Evolutionary conservation across 495 filamentous ascomycete genomes (phyloP).

Genomic region (Bacidia gigantensis): DNA sequence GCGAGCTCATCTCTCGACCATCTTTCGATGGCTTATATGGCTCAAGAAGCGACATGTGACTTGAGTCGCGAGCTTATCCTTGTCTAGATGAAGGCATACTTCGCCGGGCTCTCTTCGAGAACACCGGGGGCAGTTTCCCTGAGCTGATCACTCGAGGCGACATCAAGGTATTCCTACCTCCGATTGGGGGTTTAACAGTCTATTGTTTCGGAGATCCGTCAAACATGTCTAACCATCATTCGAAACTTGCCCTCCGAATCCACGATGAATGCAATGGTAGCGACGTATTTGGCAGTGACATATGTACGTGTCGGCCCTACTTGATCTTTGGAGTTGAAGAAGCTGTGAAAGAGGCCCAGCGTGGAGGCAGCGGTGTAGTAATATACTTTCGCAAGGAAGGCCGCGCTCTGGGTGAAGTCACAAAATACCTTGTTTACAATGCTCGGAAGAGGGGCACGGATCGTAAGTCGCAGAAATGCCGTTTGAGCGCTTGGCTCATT

Average conservation of each 20-base stretch:
- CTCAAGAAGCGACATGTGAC: no score
- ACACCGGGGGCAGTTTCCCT: conserved; percentile 85
- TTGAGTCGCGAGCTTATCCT: neutral
- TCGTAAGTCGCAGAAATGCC: conserved; percentile 22
- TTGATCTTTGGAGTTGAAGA: conserved; percentile 94
- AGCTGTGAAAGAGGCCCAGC: conserved; percentile 91
- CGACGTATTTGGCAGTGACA: conserved; percentile 97
- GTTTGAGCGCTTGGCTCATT: no score
- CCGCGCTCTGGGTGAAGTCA: conserved; percentile 57
- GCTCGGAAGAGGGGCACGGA: conserved; percentile 41
- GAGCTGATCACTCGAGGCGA: conserved; percentile 86
- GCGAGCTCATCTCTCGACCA: no score
- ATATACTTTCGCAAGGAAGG: conserved; percentile 99
- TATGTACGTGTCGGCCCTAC: conserved; percentile 95
- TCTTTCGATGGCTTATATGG: no score
- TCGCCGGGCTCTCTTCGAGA: conserved; percentile 79
- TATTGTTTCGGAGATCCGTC: conserved; percentile 95
- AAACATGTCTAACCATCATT: conserved; percentile 79
- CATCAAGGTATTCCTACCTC: conserved; percentile 90
- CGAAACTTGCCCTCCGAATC: conserved; percentile 73
- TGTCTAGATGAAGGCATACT: conserved; percentile 66
- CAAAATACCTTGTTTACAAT: conserved; percentile 96
- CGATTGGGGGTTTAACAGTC: conserved; percentile 90
- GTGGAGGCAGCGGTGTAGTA: conserved; percentile 86
- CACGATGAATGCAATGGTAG: conserved; percentile 89